Evolutionary conservation across 139 green algal genomes (phyloP).

Genomic region (Coelastrella sp.): DNA sequence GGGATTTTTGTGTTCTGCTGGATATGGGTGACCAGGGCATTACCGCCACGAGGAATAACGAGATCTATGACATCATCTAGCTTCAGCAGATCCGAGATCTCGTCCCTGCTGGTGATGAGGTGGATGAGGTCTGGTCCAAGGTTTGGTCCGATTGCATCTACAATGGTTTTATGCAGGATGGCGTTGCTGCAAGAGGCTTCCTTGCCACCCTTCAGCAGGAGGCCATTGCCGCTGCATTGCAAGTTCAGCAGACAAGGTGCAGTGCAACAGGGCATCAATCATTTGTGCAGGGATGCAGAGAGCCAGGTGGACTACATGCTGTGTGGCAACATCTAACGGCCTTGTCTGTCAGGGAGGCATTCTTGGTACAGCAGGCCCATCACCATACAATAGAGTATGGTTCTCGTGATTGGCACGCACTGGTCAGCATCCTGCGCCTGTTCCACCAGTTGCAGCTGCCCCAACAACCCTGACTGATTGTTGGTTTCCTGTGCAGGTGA

Average conservation of each 20-base stretch:
- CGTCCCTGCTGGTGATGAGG: slow-evolving; percentile 76
- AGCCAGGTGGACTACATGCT: too few species aligned
- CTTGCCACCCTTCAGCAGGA: slow-evolving; percentile 98
- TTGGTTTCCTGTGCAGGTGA: not conserved
- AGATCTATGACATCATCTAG: slow-evolving; percentile 97
- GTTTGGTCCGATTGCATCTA: slow-evolving; percentile 51
- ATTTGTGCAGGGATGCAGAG: not conserved
- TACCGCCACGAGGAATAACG: slow-evolving; percentile 94
- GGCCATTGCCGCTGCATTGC: slow-evolving; percentile 79
- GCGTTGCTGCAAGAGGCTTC: slow-evolving; percentile 90
- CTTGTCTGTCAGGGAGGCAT: too few species aligned
- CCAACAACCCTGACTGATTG: not conserved
- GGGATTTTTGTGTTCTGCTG: slow-evolving; percentile 95
- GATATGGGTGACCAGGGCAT: slow-evolving; percentile 70
- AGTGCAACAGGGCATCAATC: not conserved
- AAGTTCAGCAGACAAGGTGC: not conserved
- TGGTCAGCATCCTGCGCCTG: not conserved
- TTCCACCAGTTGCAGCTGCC: not conserved
- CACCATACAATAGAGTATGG: too few species aligned
- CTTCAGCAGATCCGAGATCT: slow-evolving; percentile 85
- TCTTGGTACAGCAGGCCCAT: too few species aligned
- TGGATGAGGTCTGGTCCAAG: slow-evolving; percentile 83
- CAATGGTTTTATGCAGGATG: slow-evolving; percentile 77
- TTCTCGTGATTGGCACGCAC: too few species aligned
- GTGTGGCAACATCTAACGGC: too few species aligned